phyloP scores from a whole-genome alignment of 1,284 basidiomycete genomes.

The Melampsora occidentalis region DNA sequence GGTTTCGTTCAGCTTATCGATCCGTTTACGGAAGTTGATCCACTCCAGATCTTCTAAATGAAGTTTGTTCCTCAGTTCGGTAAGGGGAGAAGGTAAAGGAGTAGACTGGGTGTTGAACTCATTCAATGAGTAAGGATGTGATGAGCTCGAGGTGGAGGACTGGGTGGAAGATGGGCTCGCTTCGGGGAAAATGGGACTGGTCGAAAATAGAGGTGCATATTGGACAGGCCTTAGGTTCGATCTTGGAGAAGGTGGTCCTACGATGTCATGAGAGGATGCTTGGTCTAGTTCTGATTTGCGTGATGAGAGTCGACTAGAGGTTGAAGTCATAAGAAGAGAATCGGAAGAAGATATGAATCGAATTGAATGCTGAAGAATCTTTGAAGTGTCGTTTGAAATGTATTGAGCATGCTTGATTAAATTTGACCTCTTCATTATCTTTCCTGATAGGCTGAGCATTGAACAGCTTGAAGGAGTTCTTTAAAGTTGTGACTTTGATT shows the following conservation, averaged over 20 bases:
- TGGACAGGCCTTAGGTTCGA: conserved; percentile 50
- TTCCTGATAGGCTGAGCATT: no score
- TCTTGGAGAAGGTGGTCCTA: conserved; percentile 50
- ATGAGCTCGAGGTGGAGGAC: background rate
- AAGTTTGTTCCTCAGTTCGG: conserved; percentile 19
- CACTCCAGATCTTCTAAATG: conserved; percentile 49
- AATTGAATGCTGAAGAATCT: no score
- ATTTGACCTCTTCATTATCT: no score
- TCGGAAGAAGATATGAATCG: no score
- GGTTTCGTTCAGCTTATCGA: conserved; percentile 49
- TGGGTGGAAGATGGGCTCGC: background rate
- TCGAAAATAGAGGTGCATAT: conserved; percentile 48
- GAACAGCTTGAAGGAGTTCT: no score
- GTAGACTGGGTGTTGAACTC: conserved; percentile 46
- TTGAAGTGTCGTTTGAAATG: no score
- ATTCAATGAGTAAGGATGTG: conserved; percentile 50
- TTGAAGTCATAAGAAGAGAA: no score
- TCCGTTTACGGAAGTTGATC: conserved; percentile 47
- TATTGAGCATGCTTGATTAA: no score
- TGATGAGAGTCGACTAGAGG: no score
- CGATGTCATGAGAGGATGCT: conserved; percentile 5
- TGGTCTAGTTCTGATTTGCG: no score
- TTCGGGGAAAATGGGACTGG: conserved; percentile 16
- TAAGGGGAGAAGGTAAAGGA: conserved; percentile 20
- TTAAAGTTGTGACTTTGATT: no score